Percentiles rank a stretch among this genome's conserved stretches.
Conservation (phyloP, 225 moss, liverwort and hornwort species). For the Thuidium tamariscinum region DNA sequence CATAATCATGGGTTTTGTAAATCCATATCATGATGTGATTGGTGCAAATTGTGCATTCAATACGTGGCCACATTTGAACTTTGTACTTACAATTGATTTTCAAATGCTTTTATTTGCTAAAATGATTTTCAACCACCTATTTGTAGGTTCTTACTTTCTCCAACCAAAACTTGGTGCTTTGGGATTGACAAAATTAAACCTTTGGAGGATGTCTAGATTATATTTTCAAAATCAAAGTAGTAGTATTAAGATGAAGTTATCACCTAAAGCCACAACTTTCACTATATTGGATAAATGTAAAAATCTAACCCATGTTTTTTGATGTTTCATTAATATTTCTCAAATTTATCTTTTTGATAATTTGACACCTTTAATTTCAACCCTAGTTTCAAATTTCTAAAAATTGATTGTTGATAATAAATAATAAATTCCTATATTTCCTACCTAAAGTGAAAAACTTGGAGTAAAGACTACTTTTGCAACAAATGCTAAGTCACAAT, state of each 20-base stretch:
- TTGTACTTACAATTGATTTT: accelerated
- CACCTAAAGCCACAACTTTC: accelerated
- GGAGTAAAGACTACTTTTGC: not conserved
- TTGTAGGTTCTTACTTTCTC: not conserved
- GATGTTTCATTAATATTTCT: not conserved
- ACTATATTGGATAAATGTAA: not conserved
- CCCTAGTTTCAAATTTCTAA: not conserved
- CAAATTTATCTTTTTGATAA: not conserved
- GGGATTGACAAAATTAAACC: too few relatives aligned
- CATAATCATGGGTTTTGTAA: not conserved
- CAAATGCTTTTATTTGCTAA: not conserved
- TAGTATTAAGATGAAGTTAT: not conserved
- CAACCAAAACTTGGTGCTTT: not conserved
- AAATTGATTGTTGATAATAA: not conserved
- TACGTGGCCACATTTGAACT: accelerated
- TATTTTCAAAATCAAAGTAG: too few relatives aligned
- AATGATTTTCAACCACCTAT: not conserved
- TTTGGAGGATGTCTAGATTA: not conserved
- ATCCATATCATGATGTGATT: not conserved
- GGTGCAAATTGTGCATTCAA: not conserved
- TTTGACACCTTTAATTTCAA: not conserved
- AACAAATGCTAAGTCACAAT: not conserved
- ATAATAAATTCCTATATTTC: not conserved
- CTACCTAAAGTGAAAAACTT: not conserved
- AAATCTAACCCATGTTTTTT: not conserved